A percentile compares a stretch with the other conserved stretches of the same genome.
These are phyloP conservation scores for Retiboletus fuscus DNA, from an alignment of 1,284 basidiomycete genomes.

Conservation along the genomic window DNA sequence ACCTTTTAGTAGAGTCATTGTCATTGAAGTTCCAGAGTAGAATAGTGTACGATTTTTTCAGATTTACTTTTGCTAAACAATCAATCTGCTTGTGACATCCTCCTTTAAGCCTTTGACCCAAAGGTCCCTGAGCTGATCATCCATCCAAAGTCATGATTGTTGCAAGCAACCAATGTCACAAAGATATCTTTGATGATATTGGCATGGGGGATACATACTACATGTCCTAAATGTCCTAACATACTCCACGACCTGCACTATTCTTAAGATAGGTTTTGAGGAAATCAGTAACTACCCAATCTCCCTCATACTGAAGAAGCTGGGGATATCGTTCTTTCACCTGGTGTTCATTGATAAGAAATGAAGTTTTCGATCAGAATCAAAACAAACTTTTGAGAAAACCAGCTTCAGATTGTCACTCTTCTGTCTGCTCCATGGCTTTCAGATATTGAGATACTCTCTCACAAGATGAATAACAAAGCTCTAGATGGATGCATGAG, in stretches of 20 bases:
- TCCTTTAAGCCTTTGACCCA: no score
- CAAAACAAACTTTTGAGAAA: not conserved
- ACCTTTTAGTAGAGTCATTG: not conserved
- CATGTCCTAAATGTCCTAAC: no score
- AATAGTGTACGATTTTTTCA: no score
- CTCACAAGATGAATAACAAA: conserved; percentile 3
- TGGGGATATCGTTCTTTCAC: not conserved
- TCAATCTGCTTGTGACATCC: no score
- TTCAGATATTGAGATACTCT: conserved; percentile 17
- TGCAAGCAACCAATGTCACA: no score
- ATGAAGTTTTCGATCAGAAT: no score
- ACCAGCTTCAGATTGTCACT: not conserved
- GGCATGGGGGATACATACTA: no score
- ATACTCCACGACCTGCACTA: not conserved
- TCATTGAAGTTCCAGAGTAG: not conserved
- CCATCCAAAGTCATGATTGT: no score
- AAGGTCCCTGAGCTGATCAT: no score
- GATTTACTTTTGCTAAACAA: no score
- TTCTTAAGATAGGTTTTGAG: not conserved
- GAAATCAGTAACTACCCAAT: not conserved
- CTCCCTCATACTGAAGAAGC: not conserved
- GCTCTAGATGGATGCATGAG: not conserved
- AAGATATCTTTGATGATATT: no score
- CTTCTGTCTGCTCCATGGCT: conserved; percentile 23
- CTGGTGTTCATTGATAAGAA: no score